phyloP scores from a whole-genome alignment of 176 grass and related monocot species.

The Ensete glaucum region DNA sequence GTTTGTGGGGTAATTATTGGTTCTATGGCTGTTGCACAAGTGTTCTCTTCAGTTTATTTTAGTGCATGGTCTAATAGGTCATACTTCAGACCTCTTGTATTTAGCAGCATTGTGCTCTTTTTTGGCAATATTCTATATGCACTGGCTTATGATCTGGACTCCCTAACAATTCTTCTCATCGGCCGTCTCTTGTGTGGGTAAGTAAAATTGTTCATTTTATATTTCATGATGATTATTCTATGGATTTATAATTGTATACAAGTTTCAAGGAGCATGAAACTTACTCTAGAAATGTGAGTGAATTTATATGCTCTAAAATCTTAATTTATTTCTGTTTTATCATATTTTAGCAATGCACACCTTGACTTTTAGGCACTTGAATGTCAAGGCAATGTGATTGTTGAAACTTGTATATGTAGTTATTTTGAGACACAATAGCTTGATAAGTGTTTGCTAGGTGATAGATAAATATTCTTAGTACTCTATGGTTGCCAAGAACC shows the following conservation, averaged over 20 bases:
- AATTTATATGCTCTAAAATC: background rate
- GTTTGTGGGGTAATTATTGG: constrained; percentile 18
- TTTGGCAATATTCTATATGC: constrained; percentile 12
- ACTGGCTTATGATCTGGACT: constrained; percentile 11
- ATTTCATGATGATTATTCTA: background rate
- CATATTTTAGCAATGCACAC: background rate
- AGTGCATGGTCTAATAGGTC: constrained; percentile 22
- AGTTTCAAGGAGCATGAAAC: background rate
- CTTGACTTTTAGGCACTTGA: no score
- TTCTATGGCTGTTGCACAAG: constrained; percentile 18
- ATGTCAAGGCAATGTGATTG: no score
- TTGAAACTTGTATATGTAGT: no score
- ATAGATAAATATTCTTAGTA: background rate
- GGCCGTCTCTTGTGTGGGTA: constrained; percentile 9
- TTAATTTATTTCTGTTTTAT: background rate
- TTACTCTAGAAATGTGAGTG: background rate
- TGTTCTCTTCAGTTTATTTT: constrained; percentile 18
- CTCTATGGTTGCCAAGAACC: no score
- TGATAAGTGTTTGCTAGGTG: no score
- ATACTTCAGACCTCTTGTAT: constrained; percentile 15
- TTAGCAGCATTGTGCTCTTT: constrained; percentile 18
- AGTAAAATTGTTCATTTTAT: constrained; percentile 5
- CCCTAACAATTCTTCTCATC: constrained; percentile 9
- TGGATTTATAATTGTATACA: background rate
- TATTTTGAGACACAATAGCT: no score